phyloP scores from a whole-genome alignment of 1,284 basidiomycete genomes.

The Sporisorium graminicola region DNA sequence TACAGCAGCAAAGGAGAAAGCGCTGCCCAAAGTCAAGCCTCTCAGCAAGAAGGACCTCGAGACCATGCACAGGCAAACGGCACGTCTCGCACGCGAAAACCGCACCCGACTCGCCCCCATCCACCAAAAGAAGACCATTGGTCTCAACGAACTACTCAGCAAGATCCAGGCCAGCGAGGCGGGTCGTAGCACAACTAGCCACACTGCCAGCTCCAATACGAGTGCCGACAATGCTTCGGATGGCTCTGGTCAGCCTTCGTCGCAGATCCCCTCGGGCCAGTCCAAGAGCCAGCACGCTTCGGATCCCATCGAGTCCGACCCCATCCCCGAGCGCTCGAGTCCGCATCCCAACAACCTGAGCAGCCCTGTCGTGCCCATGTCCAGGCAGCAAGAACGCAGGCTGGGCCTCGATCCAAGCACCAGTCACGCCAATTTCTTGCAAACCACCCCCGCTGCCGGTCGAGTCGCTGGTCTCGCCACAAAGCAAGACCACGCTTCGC shows the following conservation, averaged over 20 bases:
- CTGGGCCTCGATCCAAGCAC: constrained; percentile 29
- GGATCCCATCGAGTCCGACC: constrained; percentile 51
- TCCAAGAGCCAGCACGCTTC: constrained; percentile 47
- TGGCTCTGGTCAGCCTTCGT: constrained; percentile 27
- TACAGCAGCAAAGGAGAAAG: constrained; percentile 21
- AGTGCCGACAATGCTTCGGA: constrained; percentile 14
- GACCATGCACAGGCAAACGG: constrained; percentile 60
- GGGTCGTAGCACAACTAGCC: constrained; percentile 1
- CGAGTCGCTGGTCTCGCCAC: constrained; percentile 31
- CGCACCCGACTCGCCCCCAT: constrained; percentile 30
- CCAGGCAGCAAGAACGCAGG: constrained; percentile 36
- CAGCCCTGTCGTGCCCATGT: constrained; percentile 40
- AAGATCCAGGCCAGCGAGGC: constrained; percentile 46
- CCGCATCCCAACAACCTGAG: constrained; percentile 27
- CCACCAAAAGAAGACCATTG: constrained; percentile 53
- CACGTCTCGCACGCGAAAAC: constrained; percentile 58
- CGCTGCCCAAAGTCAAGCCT: constrained; percentile 43
- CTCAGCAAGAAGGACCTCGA: constrained; percentile 61
- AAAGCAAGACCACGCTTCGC: constrained; percentile 15
- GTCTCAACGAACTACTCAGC: constrained; percentile 53
- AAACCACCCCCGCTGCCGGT: constrained; percentile 4
- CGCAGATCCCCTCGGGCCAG: constrained; percentile 41
- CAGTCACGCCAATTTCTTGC: constrained; percentile 18
- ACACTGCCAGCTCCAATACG: not conserved
- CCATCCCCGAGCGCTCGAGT: constrained; percentile 40